Conservation (phyloP, 2,329 filamentous ascomycete species). For the Fusarium phyllophilum region DNA sequence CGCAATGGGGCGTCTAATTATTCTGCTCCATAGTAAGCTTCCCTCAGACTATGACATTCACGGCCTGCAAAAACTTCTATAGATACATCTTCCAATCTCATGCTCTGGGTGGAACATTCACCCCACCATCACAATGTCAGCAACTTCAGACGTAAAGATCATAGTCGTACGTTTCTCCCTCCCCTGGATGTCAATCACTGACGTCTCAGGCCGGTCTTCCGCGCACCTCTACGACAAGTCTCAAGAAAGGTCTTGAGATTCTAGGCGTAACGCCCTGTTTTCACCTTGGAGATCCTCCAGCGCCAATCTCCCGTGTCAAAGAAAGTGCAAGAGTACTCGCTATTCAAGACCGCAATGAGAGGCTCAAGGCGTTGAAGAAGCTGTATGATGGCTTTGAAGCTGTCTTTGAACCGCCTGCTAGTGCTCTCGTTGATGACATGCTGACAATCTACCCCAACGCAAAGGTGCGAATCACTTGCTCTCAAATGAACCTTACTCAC, state of each 20-base stretch:
- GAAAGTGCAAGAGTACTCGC: constrained; percentile 30
- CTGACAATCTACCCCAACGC: constrained; percentile 26
- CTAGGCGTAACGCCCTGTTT: constrained; percentile 27
- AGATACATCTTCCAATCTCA: neutral
- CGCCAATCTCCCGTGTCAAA: constrained; percentile 24
- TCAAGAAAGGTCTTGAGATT: constrained; percentile 34
- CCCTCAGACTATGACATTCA: neutral
- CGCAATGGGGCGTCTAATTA: too few relatives aligned
- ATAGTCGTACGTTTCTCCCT: constrained; percentile 18
- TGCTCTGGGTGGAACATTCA: neutral
- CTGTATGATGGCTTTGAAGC: constrained; percentile 33
- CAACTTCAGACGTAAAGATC: constrained; percentile 21
- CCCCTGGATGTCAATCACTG: neutral
- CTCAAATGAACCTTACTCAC: neutral
- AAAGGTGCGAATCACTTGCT: neutral
- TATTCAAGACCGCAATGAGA: constrained; percentile 24
- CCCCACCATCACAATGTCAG: constrained; percentile 2
- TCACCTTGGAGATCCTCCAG: constrained; percentile 34
- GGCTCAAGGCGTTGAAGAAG: constrained; percentile 26
- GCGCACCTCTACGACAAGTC: constrained; percentile 32
- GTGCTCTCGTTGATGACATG: constrained; percentile 32
- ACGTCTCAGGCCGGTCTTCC: constrained; percentile 23
- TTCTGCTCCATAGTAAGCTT: neutral
- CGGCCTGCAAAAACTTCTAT: neutral
- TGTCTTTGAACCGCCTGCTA: constrained; percentile 34